Conservation (phyloP, 345 rosid species). For the Syzygium oleosum region DNA sequence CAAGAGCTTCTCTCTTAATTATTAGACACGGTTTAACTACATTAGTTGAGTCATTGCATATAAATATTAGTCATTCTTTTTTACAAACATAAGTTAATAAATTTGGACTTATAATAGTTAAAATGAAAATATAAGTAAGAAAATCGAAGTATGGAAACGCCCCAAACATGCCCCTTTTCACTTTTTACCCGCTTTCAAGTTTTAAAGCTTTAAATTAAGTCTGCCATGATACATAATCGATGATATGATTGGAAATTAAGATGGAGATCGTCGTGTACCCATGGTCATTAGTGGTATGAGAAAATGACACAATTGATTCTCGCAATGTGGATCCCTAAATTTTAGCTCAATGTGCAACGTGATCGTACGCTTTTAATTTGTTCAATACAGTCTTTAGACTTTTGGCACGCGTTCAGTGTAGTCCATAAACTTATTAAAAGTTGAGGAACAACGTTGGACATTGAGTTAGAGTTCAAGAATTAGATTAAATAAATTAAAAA, state of each 20-base stretch:
- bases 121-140: neutral
- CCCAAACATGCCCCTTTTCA: neutral
- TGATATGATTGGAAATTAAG: neutral
- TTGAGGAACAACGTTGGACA: too few species aligned
- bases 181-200: neutral
- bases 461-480: too few species aligned
- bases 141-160: neutral
- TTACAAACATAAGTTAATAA: rapidly evolving
- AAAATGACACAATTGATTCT: too few species aligned
- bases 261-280: neutral
- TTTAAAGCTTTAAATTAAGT: neutral
- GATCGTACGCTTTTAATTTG: too few species aligned
- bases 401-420: too few species aligned
- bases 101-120: neutral
- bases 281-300: neutral
- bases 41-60: neutral
- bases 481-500: too few species aligned
- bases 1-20: neutral
- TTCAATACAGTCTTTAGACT: too few species aligned
- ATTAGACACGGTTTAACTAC: neutral
- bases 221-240: neutral
- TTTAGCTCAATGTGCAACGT: too few species aligned
- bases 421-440: too few species aligned
- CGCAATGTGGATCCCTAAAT: too few species aligned
- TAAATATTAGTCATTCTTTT: too few species aligned